Percentiles rank a stretch among this genome's conserved stretches.
These are phyloP conservation scores for Cladosporium sp. DNA, from an alignment of 2,329 filamentous ascomycete species.

Conservation along the genomic window DNA sequence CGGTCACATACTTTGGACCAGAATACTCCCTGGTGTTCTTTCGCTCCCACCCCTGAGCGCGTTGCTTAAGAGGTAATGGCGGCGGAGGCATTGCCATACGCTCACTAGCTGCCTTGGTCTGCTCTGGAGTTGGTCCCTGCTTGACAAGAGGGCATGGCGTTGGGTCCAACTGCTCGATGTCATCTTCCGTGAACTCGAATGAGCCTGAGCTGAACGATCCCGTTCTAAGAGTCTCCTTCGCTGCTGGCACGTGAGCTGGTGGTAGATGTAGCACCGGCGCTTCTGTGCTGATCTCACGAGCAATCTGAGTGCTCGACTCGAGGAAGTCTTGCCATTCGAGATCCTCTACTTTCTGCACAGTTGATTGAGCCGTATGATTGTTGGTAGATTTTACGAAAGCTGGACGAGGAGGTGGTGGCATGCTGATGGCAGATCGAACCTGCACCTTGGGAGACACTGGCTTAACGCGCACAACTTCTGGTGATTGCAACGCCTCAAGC, in stretches of 20 bases:
- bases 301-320: slow-evolving; percentile 50
- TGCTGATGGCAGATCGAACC: slow-evolving; percentile 13
- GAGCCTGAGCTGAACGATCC: slow-evolving; percentile 43
- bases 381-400: neutral
- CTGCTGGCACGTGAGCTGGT: neutral
- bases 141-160: neutral
- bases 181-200: slow-evolving; percentile 45
- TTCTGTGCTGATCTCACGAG: slow-evolving; percentile 43
- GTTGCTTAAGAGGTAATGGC: slow-evolving; percentile 15
- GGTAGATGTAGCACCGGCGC: neutral
- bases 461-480: slow-evolving; percentile 4
- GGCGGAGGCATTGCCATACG: slow-evolving; percentile 27
- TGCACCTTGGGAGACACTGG: neutral
- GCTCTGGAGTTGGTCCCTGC: neutral
- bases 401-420: slow-evolving; percentile 22
- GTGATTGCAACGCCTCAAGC: slow-evolving; percentile 29
- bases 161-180: slow-evolving; percentile 42
- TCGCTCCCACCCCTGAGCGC: neutral
- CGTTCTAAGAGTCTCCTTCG: slow-evolving; percentile 1
- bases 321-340: slow-evolving; percentile 28
- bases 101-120: slow-evolving; percentile 8
- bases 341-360: neutral
- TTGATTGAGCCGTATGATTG: neutral
- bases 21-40: too few relatives aligned
- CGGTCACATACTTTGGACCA: neutral